phyloP scores from a whole-genome alignment of 805 yeast species.

The Candida railenensis region DNA sequence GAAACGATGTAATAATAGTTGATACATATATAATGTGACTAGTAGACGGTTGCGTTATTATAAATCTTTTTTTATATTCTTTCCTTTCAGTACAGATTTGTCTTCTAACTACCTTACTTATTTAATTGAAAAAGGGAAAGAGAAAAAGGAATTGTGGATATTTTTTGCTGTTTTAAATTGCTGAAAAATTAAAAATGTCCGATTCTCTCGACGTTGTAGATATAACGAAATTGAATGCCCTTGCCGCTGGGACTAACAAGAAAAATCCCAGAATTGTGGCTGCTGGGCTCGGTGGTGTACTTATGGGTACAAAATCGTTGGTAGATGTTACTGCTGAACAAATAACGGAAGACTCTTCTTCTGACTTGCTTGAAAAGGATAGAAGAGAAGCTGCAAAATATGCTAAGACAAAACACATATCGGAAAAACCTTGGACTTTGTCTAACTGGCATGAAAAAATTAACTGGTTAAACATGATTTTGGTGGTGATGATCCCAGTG shows the following conservation, averaged over 20 bases:
- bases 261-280: conserved; percentile 71
- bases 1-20: too few species aligned
- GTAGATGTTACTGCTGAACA: conserved; percentile 67
- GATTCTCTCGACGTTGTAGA: conserved; percentile 42
- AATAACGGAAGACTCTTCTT: conserved; percentile 51
- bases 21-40: too few species aligned
- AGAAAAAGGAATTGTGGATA: not conserved
- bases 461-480: conserved; percentile 72
- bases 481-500: conserved; percentile 62
- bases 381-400: conserved; percentile 39
- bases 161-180: not conserved
- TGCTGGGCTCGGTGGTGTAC: conserved; percentile 68
- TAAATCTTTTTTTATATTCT: too few species aligned
- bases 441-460: conserved; percentile 71
- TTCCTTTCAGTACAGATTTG: not conserved
- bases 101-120: not conserved
- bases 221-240: conserved; percentile 67
- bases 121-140: not conserved
- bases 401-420: conserved; percentile 52
- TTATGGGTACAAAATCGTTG: conserved; percentile 81
- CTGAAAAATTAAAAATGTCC: conserved; percentile 1
- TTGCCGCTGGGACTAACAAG: conserved; percentile 81
- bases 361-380: conserved; percentile 39
- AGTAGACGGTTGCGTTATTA: too few species aligned
- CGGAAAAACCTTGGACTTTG: conserved; percentile 77